Conservation (phyloP, 768 basidiomycete genomes). For the Suillus subalutaceus region DNA sequence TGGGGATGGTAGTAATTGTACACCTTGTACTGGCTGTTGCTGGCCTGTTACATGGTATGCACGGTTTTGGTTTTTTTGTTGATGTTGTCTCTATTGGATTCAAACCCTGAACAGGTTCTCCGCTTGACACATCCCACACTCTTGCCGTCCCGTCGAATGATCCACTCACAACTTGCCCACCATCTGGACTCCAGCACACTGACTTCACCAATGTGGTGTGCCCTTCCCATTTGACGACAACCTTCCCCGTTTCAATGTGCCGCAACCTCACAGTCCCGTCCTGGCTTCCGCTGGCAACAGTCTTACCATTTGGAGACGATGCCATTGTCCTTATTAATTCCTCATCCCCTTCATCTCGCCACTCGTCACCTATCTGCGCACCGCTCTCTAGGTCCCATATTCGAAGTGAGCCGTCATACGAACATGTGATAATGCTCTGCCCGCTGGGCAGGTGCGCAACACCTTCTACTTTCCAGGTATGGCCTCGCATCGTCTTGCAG, state of each 20-base stretch:
- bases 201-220: background rate
- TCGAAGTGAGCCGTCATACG: constrained; percentile 3
- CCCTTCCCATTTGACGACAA: background rate
- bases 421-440: constrained; percentile 9
- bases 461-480: accelerated
- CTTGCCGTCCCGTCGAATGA: constrained; percentile 12
- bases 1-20: too few relatives aligned
- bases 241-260: background rate
- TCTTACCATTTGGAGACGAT: background rate
- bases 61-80: too few relatives aligned
- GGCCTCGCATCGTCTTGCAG: background rate
- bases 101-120: background rate
- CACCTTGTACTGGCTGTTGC: too few relatives aligned
- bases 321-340: accelerated
- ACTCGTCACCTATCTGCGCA: constrained; percentile 18
- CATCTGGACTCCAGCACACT: constrained; percentile 9
- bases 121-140: background rate
- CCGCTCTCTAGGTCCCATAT: constrained; percentile 26
- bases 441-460: background rate
- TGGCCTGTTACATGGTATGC: too few relatives aligned
- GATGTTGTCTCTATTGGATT: background rate
- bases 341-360: background rate
- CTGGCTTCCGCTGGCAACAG: constrained; percentile 13
- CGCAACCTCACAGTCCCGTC: background rate
- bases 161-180: constrained; percentile 15